Conservation (phyloP, 169 alveolate species). For the Plasmodium relictum region DNA sequence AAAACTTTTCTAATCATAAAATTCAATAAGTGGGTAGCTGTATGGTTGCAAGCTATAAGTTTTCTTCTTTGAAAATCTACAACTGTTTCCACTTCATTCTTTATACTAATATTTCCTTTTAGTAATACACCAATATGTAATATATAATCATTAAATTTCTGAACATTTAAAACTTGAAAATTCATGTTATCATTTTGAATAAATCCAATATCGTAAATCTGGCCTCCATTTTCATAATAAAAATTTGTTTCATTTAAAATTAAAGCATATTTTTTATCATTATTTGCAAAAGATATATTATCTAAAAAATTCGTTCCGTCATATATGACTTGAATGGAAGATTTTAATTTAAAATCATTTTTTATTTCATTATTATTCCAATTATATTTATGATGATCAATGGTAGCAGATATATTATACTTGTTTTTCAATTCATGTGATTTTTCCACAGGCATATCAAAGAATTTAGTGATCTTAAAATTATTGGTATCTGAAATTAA, state of each 20-base stretch:
- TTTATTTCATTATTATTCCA: constrained; percentile 74
- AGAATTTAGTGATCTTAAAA: constrained; percentile 76
- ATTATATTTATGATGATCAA: constrained; percentile 81
- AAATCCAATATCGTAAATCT: constrained; percentile 87
- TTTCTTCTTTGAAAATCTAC: constrained; percentile 91
- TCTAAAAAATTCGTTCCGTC: constrained; percentile 81
- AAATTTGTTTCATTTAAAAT: constrained; percentile 90
- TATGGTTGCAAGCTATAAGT: constrained; percentile 93
- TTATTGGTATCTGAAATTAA: constrained; percentile 85
- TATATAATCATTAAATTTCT: constrained; percentile 90
- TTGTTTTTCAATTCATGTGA: constrained; percentile 75
- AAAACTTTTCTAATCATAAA: constrained; percentile 88
- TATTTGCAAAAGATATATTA: constrained; percentile 8
- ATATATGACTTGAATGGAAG: constrained; percentile 83
- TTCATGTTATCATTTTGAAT: constrained; percentile 66
- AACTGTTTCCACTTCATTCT: constrained; percentile 72
- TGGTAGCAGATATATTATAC: constrained; percentile 70
- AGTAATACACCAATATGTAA: constrained; percentile 88
- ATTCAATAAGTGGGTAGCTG: constrained; percentile 94
- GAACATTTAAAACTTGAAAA: constrained; percentile 88
- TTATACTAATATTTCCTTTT: constrained; percentile 24
- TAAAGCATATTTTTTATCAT: constrained; percentile 82
- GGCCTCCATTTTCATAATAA: constrained; percentile 93
- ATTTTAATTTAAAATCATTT: constrained; percentile 52
- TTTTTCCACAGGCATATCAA: constrained; percentile 84